Evolutionary conservation across 2,329 filamentous ascomycete species (phyloP).

Genomic region (Aspergillus bombycis): DNA sequence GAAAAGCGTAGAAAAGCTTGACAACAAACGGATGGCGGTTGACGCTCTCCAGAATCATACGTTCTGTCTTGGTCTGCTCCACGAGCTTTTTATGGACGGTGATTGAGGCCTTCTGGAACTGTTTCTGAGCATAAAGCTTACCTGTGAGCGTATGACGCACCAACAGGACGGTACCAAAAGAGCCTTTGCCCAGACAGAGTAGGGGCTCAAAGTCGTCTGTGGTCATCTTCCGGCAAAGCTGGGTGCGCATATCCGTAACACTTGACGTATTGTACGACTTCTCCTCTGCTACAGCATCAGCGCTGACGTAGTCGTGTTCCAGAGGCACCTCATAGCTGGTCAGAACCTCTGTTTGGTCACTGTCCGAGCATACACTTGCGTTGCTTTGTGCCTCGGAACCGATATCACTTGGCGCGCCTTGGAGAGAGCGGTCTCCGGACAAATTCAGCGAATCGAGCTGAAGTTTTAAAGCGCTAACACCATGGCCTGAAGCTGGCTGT

Average conservation of each 20-base stretch:
- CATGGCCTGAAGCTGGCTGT: conserved; percentile 60
- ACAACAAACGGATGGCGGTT: conserved; percentile 97
- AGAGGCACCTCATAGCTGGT: conserved; percentile 85
- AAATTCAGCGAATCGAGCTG: conserved; percentile 80
- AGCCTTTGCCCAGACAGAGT: conserved; percentile 91
- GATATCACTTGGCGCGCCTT: conserved; percentile 55
- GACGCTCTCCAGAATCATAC: conserved; percentile 90
- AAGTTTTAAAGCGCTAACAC: conserved; percentile 79
- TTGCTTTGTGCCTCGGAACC: conserved; percentile 55
- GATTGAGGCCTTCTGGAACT: conserved; percentile 95
- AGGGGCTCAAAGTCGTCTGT: conserved; percentile 87
- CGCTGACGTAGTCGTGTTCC: conserved; percentile 80
- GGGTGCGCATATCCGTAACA: conserved; percentile 57
- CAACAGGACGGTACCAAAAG: conserved; percentile 90
- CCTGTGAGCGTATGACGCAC: conserved; percentile 89
- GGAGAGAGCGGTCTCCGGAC: conserved; percentile 61
- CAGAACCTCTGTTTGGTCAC: conserved; percentile 69
- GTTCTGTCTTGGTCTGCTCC: conserved; percentile 96
- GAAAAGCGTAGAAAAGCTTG: conserved; percentile 97
- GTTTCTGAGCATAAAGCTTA: conserved; percentile 93
- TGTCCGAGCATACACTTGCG: conserved; percentile 63
- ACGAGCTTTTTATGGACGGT: conserved; percentile 94
- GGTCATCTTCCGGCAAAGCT: conserved; percentile 78
- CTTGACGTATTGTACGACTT: conserved; percentile 49
- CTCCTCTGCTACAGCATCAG: conserved; percentile 48